A percentile compares a stretch with the other conserved stretches of the same genome.
These are phyloP conservation scores for Candida taoyuanica DNA, from an alignment of 805 yeast genomes.

Conservation along the genomic window DNA sequence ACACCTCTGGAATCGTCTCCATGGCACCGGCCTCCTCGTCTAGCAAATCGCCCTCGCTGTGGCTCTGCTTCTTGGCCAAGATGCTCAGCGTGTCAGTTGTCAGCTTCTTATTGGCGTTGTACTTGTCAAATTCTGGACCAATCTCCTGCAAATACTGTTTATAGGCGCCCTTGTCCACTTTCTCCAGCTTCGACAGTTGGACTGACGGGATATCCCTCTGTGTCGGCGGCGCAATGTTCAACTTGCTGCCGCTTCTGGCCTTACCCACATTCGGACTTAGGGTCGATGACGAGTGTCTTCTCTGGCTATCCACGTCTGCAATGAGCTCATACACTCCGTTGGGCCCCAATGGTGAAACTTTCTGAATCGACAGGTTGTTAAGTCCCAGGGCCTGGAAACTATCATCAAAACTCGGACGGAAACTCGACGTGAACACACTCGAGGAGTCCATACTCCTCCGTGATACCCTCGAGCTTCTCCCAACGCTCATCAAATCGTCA, in stretches of 20 bases:
- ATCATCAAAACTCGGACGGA: slow-evolving; percentile 33
- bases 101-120: slow-evolving; percentile 38
- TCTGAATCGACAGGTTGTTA: slow-evolving; percentile 34
- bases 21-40: slow-evolving; percentile 27
- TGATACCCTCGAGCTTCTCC: slow-evolving; percentile 13
- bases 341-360: slow-evolving; percentile 57
- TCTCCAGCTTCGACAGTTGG: slow-evolving; percentile 49
- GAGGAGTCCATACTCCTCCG: slow-evolving; percentile 32
- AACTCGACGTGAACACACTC: slow-evolving; percentile 24
- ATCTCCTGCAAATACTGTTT: slow-evolving; percentile 41
- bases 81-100: slow-evolving; percentile 31
- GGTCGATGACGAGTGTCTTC: slow-evolving; percentile 5
- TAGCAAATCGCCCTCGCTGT: slow-evolving; percentile 11
- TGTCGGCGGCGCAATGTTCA: slow-evolving; percentile 63
- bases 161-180: slow-evolving; percentile 40
- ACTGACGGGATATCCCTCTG: slow-evolving; percentile 81
- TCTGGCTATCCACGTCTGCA: slow-evolving; percentile 44
- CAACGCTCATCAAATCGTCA: slow-evolving; percentile 31
- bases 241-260: slow-evolving; percentile 33
- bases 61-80: slow-evolving; percentile 14
- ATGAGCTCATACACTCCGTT: slow-evolving; percentile 77
- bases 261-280: slow-evolving; percentile 26
- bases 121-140: slow-evolving; percentile 40
- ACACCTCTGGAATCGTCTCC: slow-evolving; percentile 61
- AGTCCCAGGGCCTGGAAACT: slow-evolving; percentile 34